Evolutionary conservation across 1,139 yeast species (phyloP).

Genomic region (Pichia sp.): DNA sequence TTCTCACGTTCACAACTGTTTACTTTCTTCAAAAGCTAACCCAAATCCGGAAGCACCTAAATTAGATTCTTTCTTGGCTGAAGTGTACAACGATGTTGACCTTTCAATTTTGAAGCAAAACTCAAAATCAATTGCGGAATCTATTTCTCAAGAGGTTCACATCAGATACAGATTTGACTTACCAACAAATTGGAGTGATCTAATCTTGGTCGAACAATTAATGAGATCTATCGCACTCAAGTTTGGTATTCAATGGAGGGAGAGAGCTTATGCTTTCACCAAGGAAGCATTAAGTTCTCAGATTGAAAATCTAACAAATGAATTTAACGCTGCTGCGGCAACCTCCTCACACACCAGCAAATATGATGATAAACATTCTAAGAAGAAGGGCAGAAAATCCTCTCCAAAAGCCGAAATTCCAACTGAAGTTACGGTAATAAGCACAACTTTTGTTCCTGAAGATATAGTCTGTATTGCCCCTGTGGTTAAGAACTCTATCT

Average conservation of each 20-base stretch:
- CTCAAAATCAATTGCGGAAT: slow-evolving; percentile 40
- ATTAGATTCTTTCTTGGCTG: slow-evolving; percentile 41
- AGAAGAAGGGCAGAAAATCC: slow-evolving; percentile 38
- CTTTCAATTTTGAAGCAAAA: slow-evolving; percentile 39
- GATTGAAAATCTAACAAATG: slow-evolving; percentile 22
- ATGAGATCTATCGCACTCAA: slow-evolving; percentile 71
- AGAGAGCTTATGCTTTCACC: slow-evolving; percentile 49
- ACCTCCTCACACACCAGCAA: slow-evolving; percentile 9
- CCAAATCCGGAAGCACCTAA: slow-evolving; percentile 37
- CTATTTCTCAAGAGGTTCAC: slow-evolving; percentile 49
- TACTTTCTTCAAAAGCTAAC: slow-evolving; percentile 52
- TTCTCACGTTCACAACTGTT: slow-evolving; percentile 68
- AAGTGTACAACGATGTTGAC: slow-evolving; percentile 42
- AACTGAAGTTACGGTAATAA: slow-evolving; percentile 25
- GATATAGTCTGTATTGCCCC: slow-evolving; percentile 75
- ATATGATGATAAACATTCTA: slow-evolving; percentile 24
- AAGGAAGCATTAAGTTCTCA: slow-evolving; percentile 41
- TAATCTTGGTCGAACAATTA: slow-evolving; percentile 42
- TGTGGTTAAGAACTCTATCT: slow-evolving; percentile 63
- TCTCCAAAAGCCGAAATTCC: slow-evolving; percentile 7
- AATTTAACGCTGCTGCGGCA: slow-evolving; percentile 17
- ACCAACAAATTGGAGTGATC: slow-evolving; percentile 43
- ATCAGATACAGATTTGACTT: slow-evolving; percentile 60
- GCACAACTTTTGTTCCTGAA: slow-evolving; percentile 47
- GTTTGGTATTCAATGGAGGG: slow-evolving; percentile 83